Evolutionary conservation across 208 protist genomes (phyloP).

Genomic region (Leishmania guyanensis): DNA sequence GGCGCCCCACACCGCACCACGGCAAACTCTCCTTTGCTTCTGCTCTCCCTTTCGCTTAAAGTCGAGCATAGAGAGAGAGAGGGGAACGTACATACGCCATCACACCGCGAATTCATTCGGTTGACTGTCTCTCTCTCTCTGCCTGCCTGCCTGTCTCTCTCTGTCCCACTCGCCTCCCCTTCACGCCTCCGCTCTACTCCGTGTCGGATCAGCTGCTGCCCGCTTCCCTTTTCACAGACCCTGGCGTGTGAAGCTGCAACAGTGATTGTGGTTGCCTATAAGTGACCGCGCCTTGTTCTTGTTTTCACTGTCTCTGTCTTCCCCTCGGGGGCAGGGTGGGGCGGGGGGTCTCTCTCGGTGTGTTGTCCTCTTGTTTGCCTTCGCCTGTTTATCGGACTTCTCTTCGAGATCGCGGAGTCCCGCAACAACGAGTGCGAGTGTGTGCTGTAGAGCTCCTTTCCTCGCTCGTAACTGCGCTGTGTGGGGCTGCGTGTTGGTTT

Average conservation of each 20-base stretch:
- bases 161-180: too few species aligned
- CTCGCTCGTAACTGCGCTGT: too few species aligned
- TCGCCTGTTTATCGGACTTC: background rate
- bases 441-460: too few species aligned
- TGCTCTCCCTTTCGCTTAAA: background rate
- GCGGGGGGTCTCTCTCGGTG: too few species aligned
- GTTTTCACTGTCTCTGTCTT: background rate
- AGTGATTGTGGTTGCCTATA: background rate
- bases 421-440: background rate
- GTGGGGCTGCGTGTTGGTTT: background rate
- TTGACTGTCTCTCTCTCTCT: conserved; percentile 6
- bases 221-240: background rate
- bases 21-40: background rate
- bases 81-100: too few species aligned
- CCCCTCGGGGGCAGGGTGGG: too few species aligned
- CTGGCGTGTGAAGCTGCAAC: background rate
- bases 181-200: too few species aligned
- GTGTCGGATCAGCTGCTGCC: too few species aligned
- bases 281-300: background rate
- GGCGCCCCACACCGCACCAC: too few species aligned
- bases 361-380: too few species aligned
- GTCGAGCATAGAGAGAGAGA: too few species aligned
- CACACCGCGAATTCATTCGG: background rate
- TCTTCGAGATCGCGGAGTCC: background rate
- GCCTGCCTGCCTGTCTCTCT: background rate